Base-by-base conservation (phyloP, 306 rosid genomes). In the Canavalia gladiata region DNA sequence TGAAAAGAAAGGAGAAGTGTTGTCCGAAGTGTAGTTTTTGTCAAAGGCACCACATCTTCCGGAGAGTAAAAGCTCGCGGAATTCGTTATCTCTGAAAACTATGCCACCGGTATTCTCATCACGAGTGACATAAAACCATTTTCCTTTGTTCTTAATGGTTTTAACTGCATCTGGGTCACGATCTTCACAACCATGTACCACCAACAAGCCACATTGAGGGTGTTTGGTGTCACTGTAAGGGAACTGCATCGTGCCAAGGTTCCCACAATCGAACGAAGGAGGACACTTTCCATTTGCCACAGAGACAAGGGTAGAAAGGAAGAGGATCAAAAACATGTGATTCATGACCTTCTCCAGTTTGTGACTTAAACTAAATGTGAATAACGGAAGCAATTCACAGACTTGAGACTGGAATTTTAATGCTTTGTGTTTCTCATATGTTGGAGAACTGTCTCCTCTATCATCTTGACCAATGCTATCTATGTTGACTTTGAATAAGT, bases 181-280 rank as follows among this genome's bases (percentile, higher is more conserved):
- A 8, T n/a, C 46, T 12, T 51, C 33, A 51, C 76, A 71, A 7
- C 46, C 62, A 7, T 30, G 47, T 5, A 71, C 51, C 1, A 11
- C 62, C 11, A 51, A 33, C 11, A 71, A 31, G 31, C 76, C 76
- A 71, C 76, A 71, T 1, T 71, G 43, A 2, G 76, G 76, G 31
- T 10, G 46, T 2, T 49, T 13, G 4, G 8, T 2, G 0, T 1
- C 34, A 8, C 46, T 50, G 60, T 31, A 70, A 6, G 60, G 60
- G 60, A 70, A 50, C 7, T 39, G 50, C 4, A 39, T 25, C 12
- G 4, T 18, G 11, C 43, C 52, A 1, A 65, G 51, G 7, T 51
- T 25, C 41, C 65, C 66, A 28, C 81, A 39, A 4, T 2, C 4
- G 28, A 77, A 28, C 28, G 81, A 52, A n/a, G 37, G 4, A 3